These are phyloP conservation scores for Backusella sp. DNA, from an alignment of 192 early-diverging fungal species.

Conservation along the genomic window DNA sequence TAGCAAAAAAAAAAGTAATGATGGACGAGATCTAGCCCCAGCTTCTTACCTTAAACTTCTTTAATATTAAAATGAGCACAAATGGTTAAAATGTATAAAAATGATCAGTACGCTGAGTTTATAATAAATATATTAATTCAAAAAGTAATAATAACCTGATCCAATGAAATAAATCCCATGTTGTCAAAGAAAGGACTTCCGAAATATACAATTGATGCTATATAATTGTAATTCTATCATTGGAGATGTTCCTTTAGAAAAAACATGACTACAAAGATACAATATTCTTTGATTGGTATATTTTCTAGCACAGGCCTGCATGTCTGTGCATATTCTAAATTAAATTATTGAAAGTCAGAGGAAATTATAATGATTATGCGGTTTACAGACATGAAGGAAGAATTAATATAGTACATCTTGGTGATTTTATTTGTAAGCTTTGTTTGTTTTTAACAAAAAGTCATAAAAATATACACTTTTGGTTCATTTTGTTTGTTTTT, in stretches of 20 bases:
- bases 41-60: background rate
- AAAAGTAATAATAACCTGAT: background rate
- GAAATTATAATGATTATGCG: background rate
- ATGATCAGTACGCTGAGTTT: too few species aligned
- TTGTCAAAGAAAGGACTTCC: background rate
- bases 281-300: background rate
- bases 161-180: background rate
- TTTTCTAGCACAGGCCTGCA: background rate
- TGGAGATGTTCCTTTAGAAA: background rate
- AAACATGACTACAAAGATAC: background rate
- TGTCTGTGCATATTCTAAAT: background rate
- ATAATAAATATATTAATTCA: background rate
- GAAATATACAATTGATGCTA: background rate
- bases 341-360: background rate
- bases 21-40: background rate
- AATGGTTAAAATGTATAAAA: too few species aligned
- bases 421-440: background rate
- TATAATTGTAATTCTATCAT: background rate
- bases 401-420: background rate
- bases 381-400: background rate
- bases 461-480: background rate
- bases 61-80: too few species aligned
- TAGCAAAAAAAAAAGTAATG: background rate
- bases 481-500: background rate
- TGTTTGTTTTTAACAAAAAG: background rate